These are phyloP conservation scores for Candida sonorensis DNA, from an alignment of 805 yeast genomes.

Conservation along the genomic window DNA sequence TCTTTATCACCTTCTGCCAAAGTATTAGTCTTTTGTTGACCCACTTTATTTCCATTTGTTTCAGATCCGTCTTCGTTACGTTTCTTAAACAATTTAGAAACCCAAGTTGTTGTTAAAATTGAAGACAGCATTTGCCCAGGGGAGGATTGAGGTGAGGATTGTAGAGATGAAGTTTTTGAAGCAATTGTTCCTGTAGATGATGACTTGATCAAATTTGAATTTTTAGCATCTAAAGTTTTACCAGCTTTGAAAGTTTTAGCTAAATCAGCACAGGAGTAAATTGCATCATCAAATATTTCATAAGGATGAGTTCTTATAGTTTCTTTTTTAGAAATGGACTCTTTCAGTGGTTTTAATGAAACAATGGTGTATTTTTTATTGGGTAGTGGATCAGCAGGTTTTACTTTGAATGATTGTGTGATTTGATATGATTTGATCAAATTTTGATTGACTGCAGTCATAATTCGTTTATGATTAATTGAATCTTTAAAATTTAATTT, in stretches of 20 bases:
- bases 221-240: too few relatives aligned
- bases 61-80: slow-evolving; percentile 6
- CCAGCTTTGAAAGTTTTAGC: slow-evolving; percentile 1
- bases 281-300: slow-evolving; percentile 62
- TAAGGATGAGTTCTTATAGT: slow-evolving; percentile 50
- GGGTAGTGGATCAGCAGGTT: slow-evolving; percentile 33
- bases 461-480: slow-evolving; percentile 7
- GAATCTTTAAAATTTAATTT: slow-evolving; percentile 12
- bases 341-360: slow-evolving; percentile 17
- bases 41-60: too few relatives aligned
- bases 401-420: slow-evolving; percentile 8
- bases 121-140: slow-evolving; percentile 6
- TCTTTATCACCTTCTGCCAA: not conserved
- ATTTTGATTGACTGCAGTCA: slow-evolving; percentile 21
- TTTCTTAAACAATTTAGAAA: slow-evolving; percentile 22
- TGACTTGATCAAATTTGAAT: slow-evolving; percentile 1
- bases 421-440: too few relatives aligned
- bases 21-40: not conserved
- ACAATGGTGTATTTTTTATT: slow-evolving; percentile 43
- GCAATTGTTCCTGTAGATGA: slow-evolving; percentile 1
- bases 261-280: slow-evolving; percentile 33
- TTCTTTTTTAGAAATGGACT: slow-evolving; percentile 16
- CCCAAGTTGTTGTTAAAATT: slow-evolving; percentile 16
- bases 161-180: slow-evolving; percentile 4
- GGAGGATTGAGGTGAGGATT: slow-evolving; percentile 5